Conservation (phyloP, 163 green algal species). For the Chlorella variabilis region DNA sequence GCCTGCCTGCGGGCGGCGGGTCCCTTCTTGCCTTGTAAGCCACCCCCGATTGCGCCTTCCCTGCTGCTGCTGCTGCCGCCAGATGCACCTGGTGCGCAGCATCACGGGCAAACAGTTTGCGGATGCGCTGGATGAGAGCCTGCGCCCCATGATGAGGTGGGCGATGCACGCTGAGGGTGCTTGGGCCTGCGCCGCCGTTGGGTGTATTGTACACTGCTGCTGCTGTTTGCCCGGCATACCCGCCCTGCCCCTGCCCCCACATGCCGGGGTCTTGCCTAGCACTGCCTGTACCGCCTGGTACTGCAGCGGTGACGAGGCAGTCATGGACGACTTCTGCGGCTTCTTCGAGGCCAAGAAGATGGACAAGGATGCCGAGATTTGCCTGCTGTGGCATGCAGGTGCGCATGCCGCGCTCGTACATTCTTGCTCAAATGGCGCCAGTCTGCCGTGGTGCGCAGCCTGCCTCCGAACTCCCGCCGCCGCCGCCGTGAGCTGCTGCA, state of each 20-base stretch:
- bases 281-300: too few species aligned
- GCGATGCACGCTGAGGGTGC: too few species aligned
- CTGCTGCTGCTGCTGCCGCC: background rate
- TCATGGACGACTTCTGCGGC: background rate
- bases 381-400: background rate
- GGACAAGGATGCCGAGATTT: background rate
- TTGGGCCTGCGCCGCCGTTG: too few species aligned
- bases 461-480: background rate
- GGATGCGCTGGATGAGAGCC: background rate
- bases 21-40: too few species aligned
- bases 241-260: too few species aligned
- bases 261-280: too few species aligned
- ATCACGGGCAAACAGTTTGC: slow-evolving; percentile 10
- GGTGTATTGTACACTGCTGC: too few species aligned
- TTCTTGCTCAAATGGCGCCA: too few species aligned
- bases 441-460: too few species aligned
- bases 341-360: background rate
- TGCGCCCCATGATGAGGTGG: background rate
- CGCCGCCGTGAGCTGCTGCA: background rate
- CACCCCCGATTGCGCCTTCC: too few species aligned
- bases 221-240: too few species aligned
- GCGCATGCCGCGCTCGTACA: background rate
- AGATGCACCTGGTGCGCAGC: slow-evolving; percentile 4
- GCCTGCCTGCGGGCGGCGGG: too few species aligned
- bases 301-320: background rate